Base-by-base conservation (phyloP, 768 basidiomycete species). In the Termitomyces sp. region DNA sequence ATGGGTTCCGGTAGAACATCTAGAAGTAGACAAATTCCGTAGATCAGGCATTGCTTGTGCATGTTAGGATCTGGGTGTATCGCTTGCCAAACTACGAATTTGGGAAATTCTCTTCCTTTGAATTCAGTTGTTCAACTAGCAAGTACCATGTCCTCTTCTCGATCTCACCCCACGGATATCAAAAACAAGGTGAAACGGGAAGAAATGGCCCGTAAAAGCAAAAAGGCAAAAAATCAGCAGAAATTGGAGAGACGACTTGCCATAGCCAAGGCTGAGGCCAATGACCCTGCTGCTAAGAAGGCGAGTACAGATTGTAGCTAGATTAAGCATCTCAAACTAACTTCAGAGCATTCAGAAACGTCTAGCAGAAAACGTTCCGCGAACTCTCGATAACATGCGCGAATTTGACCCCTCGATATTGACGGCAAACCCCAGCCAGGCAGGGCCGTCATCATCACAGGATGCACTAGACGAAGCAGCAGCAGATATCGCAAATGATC, bases 371-470 rank as follows among this genome's bases (percentile, higher is more conserved):
- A 97, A 97, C 75, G 79, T 95, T 10, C 95, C 95, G 0, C 81
- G 82, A 44, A 99, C 97, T 0, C 82, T 98, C 23, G 97, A 99
- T 67, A 98, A 98, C 68, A 89, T 85, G 58, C 85, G 95, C 59
- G 88, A 95, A 70, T 89, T 84, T 67, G 89, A 89, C 66, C 86
- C 86, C 7, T 84, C 84, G 37, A 77, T 84, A 66, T 69, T 83
- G 39, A 84, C 84, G 27, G 79, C 82, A 40, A 75, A 83, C 57
- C 81, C 82, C 39, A 67, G 59, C 55, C 59, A 65, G 49, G 56
- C 66, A 34, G 67, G 61, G 59, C 59, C 70, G 32, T 76, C 77
- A 5, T 70, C 66, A n/a, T 72, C 73, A 12, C 59, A 69, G 39
- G 70, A 73, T n/a, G 68, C 76, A 45, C 60, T 71, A 47, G 77